These are phyloP conservation scores for Grosmannia clavigera DNA, from an alignment of 2,329 filamentous ascomycete species.

Conservation along the genomic window DNA sequence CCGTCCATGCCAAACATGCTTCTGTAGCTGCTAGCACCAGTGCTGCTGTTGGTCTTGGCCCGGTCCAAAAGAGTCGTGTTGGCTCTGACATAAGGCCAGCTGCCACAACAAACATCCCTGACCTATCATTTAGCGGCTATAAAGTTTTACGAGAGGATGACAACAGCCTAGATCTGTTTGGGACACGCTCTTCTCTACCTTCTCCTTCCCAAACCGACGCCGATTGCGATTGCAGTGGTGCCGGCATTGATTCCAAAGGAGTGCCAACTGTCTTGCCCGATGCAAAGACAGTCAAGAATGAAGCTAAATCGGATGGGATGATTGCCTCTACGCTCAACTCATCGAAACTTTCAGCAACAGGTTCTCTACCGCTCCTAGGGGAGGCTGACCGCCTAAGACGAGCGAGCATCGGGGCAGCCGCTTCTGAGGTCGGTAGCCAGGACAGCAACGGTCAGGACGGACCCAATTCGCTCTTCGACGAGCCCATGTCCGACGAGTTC, in stretches of 20 bases:
- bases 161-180: conserved; percentile 22
- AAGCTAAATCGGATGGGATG: background rate
- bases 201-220: background rate
- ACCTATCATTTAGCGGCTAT: conserved; percentile 39
- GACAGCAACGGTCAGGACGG: conserved; percentile 27
- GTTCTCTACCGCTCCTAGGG: background rate
- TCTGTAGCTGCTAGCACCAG: conserved; percentile 16
- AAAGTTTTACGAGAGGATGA: conserved; percentile 24
- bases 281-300: background rate
- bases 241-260: background rate
- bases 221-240: background rate
- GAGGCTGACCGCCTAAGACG: background rate
- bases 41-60: background rate
- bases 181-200: conserved; percentile 12
- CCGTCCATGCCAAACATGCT: conserved; percentile 1
- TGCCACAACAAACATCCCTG: conserved; percentile 31
- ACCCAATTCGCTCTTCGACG: conserved; percentile 36
- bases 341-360: background rate
- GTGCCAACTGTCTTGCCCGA: background rate
- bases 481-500: conserved; percentile 46
- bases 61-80: conserved; percentile 2
- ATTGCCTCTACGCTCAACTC: background rate
- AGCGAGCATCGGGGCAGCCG: conserved; percentile 1
- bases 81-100: conserved; percentile 27
- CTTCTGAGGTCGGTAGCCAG: conserved; percentile 32